These are phyloP conservation scores for Silene uniflora DNA, from an alignment of 148 eudicot species.

Conservation along the genomic window DNA sequence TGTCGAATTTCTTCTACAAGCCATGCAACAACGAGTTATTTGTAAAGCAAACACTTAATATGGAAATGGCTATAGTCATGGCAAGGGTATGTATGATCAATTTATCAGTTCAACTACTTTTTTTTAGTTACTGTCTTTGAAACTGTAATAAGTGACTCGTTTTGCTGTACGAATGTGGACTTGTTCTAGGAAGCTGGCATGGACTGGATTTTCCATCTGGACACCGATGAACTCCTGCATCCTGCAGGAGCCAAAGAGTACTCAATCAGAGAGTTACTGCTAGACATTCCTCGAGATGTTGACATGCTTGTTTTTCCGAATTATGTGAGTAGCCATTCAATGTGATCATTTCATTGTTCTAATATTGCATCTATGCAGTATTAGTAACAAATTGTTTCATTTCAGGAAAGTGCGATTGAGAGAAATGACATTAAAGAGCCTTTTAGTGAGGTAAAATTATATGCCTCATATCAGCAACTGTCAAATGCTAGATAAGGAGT, in stretches of 20 bases:
- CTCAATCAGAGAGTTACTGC: slow-evolving; percentile 54
- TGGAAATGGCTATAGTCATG: slow-evolving; percentile 84
- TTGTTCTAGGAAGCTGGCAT: slow-evolving; percentile 52
- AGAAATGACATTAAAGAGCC: slow-evolving; percentile 63
- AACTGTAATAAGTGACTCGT: background rate
- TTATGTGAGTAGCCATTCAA: slow-evolving; percentile 43
- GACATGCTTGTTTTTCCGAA: slow-evolving; percentile 64
- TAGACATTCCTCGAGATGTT: slow-evolving; percentile 51
- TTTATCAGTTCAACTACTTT: background rate
- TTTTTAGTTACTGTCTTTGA: background rate
- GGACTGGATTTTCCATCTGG: slow-evolving; percentile 91
- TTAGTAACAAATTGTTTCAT: background rate
- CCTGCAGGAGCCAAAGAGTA: slow-evolving; percentile 69
- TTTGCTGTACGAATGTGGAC: slow-evolving; percentile 9
- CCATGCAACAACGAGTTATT: slow-evolving; percentile 81
- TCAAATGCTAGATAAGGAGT: background rate
- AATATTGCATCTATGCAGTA: background rate
- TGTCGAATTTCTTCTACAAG: slow-evolving; percentile 61
- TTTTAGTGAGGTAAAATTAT: slow-evolving; percentile 54
- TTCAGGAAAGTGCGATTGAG: slow-evolving; percentile 73
- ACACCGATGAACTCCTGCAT: slow-evolving; percentile 85
- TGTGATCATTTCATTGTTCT: background rate
- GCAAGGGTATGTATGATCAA: slow-evolving; percentile 53
- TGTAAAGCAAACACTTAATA: slow-evolving; percentile 81
- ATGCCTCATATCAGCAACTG: background rate